A percentile compares a stretch with the other conserved stretches of the same genome.
phyloP scores from a whole-genome alignment of 108 stramenopile genomes.

The Cyclotella atomus region DNA sequence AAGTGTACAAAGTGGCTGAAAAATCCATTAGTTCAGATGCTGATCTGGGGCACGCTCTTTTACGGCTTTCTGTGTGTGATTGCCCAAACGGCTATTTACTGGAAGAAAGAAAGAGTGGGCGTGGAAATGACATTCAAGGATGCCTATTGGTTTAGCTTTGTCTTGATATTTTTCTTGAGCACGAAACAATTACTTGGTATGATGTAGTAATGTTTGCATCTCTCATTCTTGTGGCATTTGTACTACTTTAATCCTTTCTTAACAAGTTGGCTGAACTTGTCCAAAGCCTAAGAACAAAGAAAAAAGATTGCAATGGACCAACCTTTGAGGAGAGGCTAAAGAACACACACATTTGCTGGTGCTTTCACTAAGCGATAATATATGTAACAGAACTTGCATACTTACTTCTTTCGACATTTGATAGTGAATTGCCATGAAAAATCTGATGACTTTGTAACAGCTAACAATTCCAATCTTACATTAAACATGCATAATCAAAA shows the following conservation, averaged over 20 bases:
- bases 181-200: neutral
- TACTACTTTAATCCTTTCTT: constrained; percentile 9
- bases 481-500: too few relatives aligned
- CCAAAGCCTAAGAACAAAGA: neutral
- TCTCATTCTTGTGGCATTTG: constrained; percentile 21
- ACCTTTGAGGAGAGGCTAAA: neutral
- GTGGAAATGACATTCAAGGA: constrained; percentile 6
- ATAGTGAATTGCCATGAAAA: too few relatives aligned
- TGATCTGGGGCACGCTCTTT: constrained; percentile 55
- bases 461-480: too few relatives aligned
- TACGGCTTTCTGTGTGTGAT: constrained; percentile 37
- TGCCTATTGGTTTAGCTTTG: constrained; percentile 21
- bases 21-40: constrained; percentile 10
- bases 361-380: neutral
- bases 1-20: neutral
- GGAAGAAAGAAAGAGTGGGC: constrained; percentile 4
- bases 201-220: constrained; percentile 17
- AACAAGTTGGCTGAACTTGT: neutral
- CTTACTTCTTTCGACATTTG: neutral
- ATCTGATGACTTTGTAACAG: too few relatives aligned
- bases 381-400: neutral
- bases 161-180: constrained; percentile 16
- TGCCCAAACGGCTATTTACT: constrained; percentile 14
- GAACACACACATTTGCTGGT: neutral
- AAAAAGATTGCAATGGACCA: neutral